Base-by-base conservation (phyloP, 305 asterid genomes). In the Andrographis paniculata region DNA sequence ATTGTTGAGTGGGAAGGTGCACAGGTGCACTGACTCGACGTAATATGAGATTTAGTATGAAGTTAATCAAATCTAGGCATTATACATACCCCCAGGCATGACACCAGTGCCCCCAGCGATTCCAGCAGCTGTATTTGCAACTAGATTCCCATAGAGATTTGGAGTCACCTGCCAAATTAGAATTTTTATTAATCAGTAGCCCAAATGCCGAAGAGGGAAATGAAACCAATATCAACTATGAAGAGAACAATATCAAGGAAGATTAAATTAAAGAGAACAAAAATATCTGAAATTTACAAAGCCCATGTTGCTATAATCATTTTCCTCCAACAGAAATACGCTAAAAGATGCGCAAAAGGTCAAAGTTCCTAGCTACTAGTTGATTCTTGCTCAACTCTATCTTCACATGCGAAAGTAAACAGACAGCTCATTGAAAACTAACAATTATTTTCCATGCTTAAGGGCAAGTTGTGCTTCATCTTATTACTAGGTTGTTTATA, bases 91-190 rank as follows among this genome's bases (percentile, higher is more conserved):
- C 49, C 96, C 99, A 60, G 99, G 99, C 99, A 91, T 91, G 77
- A 91, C 83, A 49, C 99, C 99, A 21, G 94, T 87, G 44, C 99
- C 96, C 52, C 96, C 95, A 43, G 99, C 99, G 62, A 91, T 79
- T 66, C 99, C 96, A 53, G 99, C 99, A 44, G 96, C 96, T 47
- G 79, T 81, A 71, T 92, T 92, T 56, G 96, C 74, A 31, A 92
- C 80, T 58, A 87, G 72, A 65, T 91, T 91, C 35, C 96, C 96
- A 30, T 91, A 91, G 21, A 91, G 96, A 73, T 91, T 91, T 50
- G 96, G 96, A 38, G 99, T 92, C 50, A 92, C 94, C 99, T 92
- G 66, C 59, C 67, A 67, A 30, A 59, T 47, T 33, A 16, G 35
- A 42, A 49, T 40, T 55, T 33, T 24, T 20, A 33, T 18, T 15